phyloP scores from a whole-genome alignment of 2,329 filamentous ascomycete species.

The Myrmaecium sp. region DNA sequence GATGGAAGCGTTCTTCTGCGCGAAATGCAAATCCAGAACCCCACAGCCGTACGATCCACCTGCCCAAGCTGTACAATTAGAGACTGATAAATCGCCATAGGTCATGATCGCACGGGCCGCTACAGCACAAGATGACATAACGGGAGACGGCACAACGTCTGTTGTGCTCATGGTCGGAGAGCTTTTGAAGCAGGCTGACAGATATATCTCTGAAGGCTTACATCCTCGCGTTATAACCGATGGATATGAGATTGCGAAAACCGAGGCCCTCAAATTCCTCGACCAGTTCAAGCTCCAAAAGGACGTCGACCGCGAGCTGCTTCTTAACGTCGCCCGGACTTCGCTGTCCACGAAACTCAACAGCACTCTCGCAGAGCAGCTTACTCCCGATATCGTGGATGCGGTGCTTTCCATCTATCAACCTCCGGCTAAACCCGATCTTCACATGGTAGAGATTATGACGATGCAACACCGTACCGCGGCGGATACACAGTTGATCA shows the following conservation, averaged over 20 bases:
- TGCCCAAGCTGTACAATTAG: constrained; percentile 2
- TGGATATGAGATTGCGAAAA: constrained; percentile 93
- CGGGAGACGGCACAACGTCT: constrained; percentile 92
- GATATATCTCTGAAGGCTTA: constrained; percentile 91
- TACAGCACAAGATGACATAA: constrained; percentile 96
- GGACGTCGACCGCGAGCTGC: constrained; percentile 81
- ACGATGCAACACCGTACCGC: constrained; percentile 98
- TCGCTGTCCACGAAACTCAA: constrained; percentile 94
- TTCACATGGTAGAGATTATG: constrained; percentile 99
- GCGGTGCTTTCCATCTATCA: constrained; percentile 90
- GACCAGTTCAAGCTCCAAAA: constrained; percentile 81
- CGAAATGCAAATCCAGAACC: constrained; percentile 91
- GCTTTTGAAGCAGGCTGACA: constrained; percentile 90
- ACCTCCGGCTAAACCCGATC: constrained; percentile 75
- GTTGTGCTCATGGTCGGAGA: constrained; percentile 92
- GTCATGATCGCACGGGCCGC: constrained; percentile 65
- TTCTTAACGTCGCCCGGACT: constrained; percentile 83
- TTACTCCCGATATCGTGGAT: constrained; percentile 91
- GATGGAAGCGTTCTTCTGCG: constrained; percentile 77
- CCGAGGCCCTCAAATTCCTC: constrained; percentile 85
- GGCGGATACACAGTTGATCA: constrained; percentile 89
- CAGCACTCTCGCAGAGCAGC: constrained; percentile 67
- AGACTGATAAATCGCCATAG: constrained; percentile 12
- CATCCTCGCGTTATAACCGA: constrained; percentile 95
- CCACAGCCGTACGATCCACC: constrained; percentile 54